A percentile compares a stretch with the other conserved stretches of the same genome.
Conservation (phyloP, 2,329 filamentous ascomycete species). For the Aspergillus udagawae region DNA sequence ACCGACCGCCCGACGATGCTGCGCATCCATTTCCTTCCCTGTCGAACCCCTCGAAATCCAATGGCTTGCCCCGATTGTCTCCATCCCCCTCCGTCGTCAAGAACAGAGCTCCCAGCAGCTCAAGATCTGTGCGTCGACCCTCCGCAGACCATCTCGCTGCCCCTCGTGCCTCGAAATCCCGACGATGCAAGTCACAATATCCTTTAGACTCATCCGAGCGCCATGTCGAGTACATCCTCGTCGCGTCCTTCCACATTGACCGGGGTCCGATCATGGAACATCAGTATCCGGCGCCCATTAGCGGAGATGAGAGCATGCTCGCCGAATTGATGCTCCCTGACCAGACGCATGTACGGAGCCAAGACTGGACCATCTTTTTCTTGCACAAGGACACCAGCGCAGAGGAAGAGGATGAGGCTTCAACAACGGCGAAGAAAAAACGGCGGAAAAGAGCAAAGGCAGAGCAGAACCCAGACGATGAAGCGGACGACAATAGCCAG, state of each 20-base stretch:
- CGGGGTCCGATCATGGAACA: constrained; percentile 97
- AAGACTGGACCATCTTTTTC: constrained; percentile 99
- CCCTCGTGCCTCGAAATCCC: constrained; percentile 34
- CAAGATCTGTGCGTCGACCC: constrained; percentile 34
- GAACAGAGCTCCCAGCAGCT: constrained; percentile 49
- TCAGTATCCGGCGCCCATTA: constrained; percentile 91
- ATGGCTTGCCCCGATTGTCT: constrained; percentile 53
- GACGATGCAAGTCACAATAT: constrained; percentile 68
- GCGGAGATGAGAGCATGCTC: constrained; percentile 95
- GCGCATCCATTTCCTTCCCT: constrained; percentile 49
- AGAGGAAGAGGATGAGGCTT: constrained; percentile 73
- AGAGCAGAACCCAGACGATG: constrained; percentile 45
- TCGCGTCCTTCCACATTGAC: constrained; percentile 96
- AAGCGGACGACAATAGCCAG: constrained; percentile 42
- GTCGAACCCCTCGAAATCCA: constrained; percentile 39
- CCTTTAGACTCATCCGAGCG: constrained; percentile 72
- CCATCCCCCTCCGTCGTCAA: constrained; percentile 56
- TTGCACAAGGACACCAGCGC: constrained; percentile 89
- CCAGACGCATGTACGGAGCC: constrained; percentile 87
- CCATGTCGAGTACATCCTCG: constrained; percentile 98
- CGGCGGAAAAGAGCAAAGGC: constrained; percentile 39
- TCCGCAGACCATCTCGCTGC: constrained; percentile 38
- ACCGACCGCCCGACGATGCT: constrained; percentile 38
- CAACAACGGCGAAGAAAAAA: constrained; percentile 43
- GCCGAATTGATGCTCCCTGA: constrained; percentile 98